Base-by-base conservation (phyloP, 192 early-diverging fungal species). In the Oehlia diaphana region DNA sequence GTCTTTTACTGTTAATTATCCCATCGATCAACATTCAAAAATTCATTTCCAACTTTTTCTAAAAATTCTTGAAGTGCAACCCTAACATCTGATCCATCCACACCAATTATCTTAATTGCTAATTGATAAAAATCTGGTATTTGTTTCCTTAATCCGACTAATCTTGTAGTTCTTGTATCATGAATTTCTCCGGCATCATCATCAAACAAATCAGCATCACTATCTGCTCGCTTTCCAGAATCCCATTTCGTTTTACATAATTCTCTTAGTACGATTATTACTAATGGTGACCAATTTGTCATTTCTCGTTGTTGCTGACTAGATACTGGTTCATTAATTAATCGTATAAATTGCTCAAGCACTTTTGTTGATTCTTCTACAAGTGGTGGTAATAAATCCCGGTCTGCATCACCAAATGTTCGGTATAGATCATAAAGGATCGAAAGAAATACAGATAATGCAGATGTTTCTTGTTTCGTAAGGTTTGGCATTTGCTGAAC, bases 401-500 rank as follows among this genome's bases (percentile, higher is more conserved):
- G 83, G 39, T 84, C 86, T 14, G 79, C 82, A 50, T 87, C 86
- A 72, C 86, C 85, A 76, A 88, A 81, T 74, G 90, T 91, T 26
- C 88, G 83, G 81, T 88, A 88, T 28, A 87, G 79, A 76, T 93
- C 93, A 81, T 93, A 90, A 76, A 98, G 85, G 37, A 95, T 93
- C 75, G 83, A 89, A 58, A 88, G 86, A 80, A 90, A 83, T 77
- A 93, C 87, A 80, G 91, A 85, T 65, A 90, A 89, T 80, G 88
- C 90, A 72, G 86, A 82, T 7, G 95, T 96, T 87, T 98, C 97
- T 81, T 97, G 96, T 82, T 95, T 97, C 64, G 96, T 90, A 80
- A 98, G 85, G 78, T 96, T 96, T 39, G 97, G 97, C 87, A 97
- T 85, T 72, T 96, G 94, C 28, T 94, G 91, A 85, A 97, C 95